Base-by-base conservation (phyloP, 108 stramenopile genomes). In the Schizochytrium sp. region DNA sequence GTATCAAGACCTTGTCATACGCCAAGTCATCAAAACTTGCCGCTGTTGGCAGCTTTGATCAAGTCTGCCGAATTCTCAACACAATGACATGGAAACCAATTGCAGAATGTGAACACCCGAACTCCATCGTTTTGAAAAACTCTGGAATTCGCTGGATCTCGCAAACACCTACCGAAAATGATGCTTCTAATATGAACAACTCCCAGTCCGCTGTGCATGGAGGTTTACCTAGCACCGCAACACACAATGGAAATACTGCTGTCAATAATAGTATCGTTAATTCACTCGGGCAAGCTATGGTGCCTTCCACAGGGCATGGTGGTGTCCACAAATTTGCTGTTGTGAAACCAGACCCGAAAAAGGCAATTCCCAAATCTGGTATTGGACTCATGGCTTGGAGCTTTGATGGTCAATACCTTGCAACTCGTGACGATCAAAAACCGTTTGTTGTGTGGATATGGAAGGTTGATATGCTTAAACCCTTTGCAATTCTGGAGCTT, bases 341-440 rank as follows among this genome's bases (percentile, higher is more conserved):
- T 42, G 76, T 55, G n/a, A 83, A 83, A 42, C 53, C 76, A 40
- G 76, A 83, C 53, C 19, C 40, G 53, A 83, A 83, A 28, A 83
- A 83, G 28, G 28, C 76, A 56, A n/a, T 83, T n/a, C 76, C 76
- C 8, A 83, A 55, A 50, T 49, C 53, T 83, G 76, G 76, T 38
- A 83, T 83, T 83, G 47, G 50, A 5, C 76, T 83, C 50, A 83
- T 83, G 50, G 76, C 76, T 55, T 83, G 76, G 76, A 83, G 76
- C 76, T 55, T 83, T 55, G 76, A 83, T 28, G 47, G 50, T 10
- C 47, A 55, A 13, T 55, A 55, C 50, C 5, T 83, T 1, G 76
- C 76, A 5, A 83, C 76, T 5, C 5, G 76, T n/a, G 76, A 83
- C 53, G 76, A 83, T 53, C 50, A 49, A 49, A 83, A 83, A 53